Evolutionary conservation across 768 basidiomycete species (phyloP).

Genomic region (Termitomyces bulborhizus): DNA sequence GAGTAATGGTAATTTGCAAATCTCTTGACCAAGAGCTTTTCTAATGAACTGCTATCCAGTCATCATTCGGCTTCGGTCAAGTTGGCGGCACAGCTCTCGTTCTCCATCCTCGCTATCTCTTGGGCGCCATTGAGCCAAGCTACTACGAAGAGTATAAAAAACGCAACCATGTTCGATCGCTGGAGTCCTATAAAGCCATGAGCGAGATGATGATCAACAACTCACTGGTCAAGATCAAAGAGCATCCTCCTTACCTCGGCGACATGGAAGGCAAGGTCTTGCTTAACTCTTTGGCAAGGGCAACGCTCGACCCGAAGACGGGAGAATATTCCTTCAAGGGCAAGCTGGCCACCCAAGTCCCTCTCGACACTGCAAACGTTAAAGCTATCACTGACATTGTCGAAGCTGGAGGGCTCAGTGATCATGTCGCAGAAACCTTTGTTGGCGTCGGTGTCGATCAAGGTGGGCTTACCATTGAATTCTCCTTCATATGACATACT

Average conservation of each 20-base stretch:
- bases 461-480: constrained; percentile 39
- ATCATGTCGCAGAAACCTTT: constrained; percentile 29
- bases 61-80: constrained; percentile 97
- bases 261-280: constrained; percentile 86
- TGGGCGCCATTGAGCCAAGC: constrained; percentile 77
- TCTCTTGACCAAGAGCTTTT: neutral
- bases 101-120: constrained; percentile 86
- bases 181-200: constrained; percentile 83
- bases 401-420: constrained; percentile 24
- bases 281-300: constrained; percentile 90
- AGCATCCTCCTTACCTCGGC: constrained; percentile 78
- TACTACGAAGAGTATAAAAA: constrained; percentile 71
- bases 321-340: constrained; percentile 79
- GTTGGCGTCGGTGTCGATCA: constrained; percentile 87
- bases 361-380: constrained; percentile 63
- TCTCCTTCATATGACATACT: neutral
- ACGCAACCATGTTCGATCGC: constrained; percentile 59
- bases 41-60: constrained; percentile 36
- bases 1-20: constrained; percentile 63
- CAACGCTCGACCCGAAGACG: constrained; percentile 73
- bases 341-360: constrained; percentile 46
- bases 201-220: constrained; percentile 95
- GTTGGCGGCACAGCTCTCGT: constrained; percentile 90
- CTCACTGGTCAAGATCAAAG: constrained; percentile 92
- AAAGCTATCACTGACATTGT: constrained; percentile 54